Conservation (phyloP, 1,139 yeast genomes). For the Lodderomyces parapsilosis region DNA sequence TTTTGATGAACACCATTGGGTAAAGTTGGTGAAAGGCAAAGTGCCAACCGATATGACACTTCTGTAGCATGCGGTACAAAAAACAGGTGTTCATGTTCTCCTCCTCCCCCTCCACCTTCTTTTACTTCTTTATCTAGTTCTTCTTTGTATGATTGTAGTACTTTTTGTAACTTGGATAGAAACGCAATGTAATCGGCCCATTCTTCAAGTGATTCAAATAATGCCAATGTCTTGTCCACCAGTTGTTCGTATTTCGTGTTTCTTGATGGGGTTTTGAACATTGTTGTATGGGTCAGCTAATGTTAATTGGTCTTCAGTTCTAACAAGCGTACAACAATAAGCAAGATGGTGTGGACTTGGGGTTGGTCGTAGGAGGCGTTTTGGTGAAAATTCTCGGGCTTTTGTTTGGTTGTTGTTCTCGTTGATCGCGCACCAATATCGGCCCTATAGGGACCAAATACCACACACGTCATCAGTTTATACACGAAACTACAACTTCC, state of each 20-base stretch:
- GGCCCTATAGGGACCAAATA: too few relatives aligned
- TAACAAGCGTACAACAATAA: too few relatives aligned
- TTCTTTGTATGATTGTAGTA: slow-evolving; percentile 41
- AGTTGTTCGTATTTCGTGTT: slow-evolving; percentile 66
- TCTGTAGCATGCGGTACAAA: slow-evolving; percentile 40
- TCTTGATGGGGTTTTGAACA: slow-evolving; percentile 32
- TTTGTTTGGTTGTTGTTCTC: too few relatives aligned
- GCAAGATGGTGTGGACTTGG: too few relatives aligned
- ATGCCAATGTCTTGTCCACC: slow-evolving; percentile 69
- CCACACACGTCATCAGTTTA: too few relatives aligned
- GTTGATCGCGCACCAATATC: too few relatives aligned
- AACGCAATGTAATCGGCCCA: slow-evolving; percentile 99
- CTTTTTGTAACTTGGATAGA: slow-evolving; percentile 72
- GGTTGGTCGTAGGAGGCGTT: too few relatives aligned
- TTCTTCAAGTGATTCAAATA: slow-evolving; percentile 86
- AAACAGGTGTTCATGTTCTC: slow-evolving; percentile 37
- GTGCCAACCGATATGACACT: slow-evolving; percentile 51
- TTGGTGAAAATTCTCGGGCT: too few relatives aligned
- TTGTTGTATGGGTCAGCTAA: not conserved
- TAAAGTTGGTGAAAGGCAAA: slow-evolving; percentile 72
- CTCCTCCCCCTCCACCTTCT: not conserved
- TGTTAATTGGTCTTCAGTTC: not conserved
- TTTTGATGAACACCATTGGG: slow-evolving; percentile 97
- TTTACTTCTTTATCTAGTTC: too few relatives aligned
- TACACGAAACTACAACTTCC: too few relatives aligned